Percentiles rank a stretch among this genome's conserved stretches.
phyloP scores from a whole-genome alignment of 345 rosid species.

The Hibiscus mutabilis region DNA sequence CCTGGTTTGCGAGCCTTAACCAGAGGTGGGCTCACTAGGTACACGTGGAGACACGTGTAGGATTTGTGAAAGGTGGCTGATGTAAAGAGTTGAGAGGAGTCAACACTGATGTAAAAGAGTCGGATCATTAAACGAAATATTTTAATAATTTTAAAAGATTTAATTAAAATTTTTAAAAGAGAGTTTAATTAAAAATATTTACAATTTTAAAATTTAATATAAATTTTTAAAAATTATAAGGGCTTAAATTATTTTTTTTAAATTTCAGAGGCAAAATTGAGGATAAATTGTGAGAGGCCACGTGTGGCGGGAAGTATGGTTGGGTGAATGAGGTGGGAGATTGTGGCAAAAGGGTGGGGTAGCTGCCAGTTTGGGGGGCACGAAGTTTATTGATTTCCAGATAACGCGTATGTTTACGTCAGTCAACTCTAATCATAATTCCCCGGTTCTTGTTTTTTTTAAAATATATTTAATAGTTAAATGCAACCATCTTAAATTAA shows the following conservation, averaged over 20 bases:
- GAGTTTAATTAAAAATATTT: conserved; percentile 32
- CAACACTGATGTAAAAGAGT: conserved; percentile 26
- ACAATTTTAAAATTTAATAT: conserved; percentile 14
- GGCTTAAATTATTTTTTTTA: background rate
- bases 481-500: too few relatives aligned
- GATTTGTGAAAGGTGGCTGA: conserved; percentile 3
- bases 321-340: conserved; percentile 10
- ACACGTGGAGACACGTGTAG: conserved; percentile 43
- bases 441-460: too few relatives aligned
- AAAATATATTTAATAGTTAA: too few relatives aligned
- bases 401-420: conserved; percentile 4
- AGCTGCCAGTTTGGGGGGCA: background rate
- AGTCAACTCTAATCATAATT: background rate
- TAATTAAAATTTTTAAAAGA: too few relatives aligned
- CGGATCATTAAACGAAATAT: too few relatives aligned
- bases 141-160: too few relatives aligned
- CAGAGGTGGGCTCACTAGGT: conserved; percentile 1
- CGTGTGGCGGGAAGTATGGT: conserved; percentile 11
- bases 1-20: conserved; percentile 13
- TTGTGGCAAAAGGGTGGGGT: conserved; percentile 9
- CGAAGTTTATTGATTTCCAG: conserved; percentile 27
- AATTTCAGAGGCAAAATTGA: background rate
- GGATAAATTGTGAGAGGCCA: conserved; percentile 1
- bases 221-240: too few relatives aligned
- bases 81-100: conserved; percentile 57